Evolutionary conservation across 2,329 filamentous ascomycete species (phyloP), one percentile per base, ranked within the genome.

Genomic region (Epichloe sibirici): DNA sequence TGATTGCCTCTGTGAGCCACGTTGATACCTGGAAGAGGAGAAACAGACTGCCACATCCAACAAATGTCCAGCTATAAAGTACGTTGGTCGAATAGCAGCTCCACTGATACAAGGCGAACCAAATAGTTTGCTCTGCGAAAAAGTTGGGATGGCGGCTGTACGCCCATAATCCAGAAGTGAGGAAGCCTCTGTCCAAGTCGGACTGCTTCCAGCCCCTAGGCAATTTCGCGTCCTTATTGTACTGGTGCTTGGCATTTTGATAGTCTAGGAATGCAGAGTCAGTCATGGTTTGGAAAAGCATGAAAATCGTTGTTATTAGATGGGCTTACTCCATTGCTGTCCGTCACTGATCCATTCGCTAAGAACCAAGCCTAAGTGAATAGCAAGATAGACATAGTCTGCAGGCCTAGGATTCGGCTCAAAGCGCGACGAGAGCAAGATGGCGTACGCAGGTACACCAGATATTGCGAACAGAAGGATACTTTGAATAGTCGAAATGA

Each of bases 91-190:
- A 78, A 64, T 81, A 85, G 68, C 86, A 91, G 58, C 79, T 82
- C 93, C 91, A 98, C 62, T 88, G 80, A 68, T 97, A 97, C 50
- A 97, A 69, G 8, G 82, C 72, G 51, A 95, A 76, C 93, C 93
- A 98, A 61, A 97, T 82, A 34, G 82, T 75, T 70, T 97, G 93
- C 70, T 98, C 93, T 5, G 88, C 88, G 5, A 87, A 82, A 64
- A 97, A 98, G 68, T 98, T 98, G 47, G 93, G 93, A 67, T 98
- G 94, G 45, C 93, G 80, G 60, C 86, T 91, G 73, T 84, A 90
- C 0, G 83, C 85, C 85, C 88, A 98, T 7, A 98, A 74, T 0
- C 93, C 93, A 4, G 77, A 81, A 8, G 88, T 85, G 57, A 87
- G 77, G 70, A 98, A 98, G 43, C 93, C 93, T 39, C 91, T 86